Conservation (phyloP, 768 basidiomycete species). For the Termitomyces sp. region DNA sequence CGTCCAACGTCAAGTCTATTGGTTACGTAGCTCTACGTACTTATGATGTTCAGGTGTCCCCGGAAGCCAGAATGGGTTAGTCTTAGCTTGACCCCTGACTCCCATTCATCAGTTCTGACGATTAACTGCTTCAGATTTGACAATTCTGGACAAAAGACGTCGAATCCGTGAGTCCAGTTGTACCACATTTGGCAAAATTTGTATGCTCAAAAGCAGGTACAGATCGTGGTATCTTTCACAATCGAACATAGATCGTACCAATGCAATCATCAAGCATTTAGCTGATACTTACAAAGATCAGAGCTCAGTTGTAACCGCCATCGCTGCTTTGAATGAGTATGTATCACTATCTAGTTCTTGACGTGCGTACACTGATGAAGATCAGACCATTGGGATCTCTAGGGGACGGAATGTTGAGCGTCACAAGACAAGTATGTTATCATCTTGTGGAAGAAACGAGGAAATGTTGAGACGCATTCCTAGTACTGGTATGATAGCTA, state of each 20-base stretch:
- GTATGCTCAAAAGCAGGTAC: slow-evolving; percentile 4
- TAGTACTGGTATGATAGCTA: slow-evolving; percentile 77
- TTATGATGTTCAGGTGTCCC: slow-evolving; percentile 49
- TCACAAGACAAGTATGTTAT: slow-evolving; percentile 37
- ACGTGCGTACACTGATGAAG: neutral
- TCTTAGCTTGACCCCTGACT: slow-evolving; percentile 1
- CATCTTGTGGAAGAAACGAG: neutral
- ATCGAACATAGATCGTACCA: slow-evolving; percentile 64
- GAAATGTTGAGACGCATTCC: slow-evolving; percentile 12
- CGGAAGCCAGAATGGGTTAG: slow-evolving; percentile 80
- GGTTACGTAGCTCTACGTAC: neutral
- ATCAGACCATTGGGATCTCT: slow-evolving; percentile 71
- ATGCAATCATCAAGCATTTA: slow-evolving; percentile 60
- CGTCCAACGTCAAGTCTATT: neutral
- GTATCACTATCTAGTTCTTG: slow-evolving; percentile 10
- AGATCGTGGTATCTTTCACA: slow-evolving; percentile 65
- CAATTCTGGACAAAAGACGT: slow-evolving; percentile 69
- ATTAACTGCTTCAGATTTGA: slow-evolving; percentile 52
- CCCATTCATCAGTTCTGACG: slow-evolving; percentile 3
- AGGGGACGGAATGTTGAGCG: slow-evolving; percentile 46
- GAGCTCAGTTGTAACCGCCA: slow-evolving; percentile 54
- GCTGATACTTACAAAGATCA: slow-evolving; percentile 56
- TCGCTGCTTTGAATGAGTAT: slow-evolving; percentile 80
- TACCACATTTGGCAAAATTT: neutral
- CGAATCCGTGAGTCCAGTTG: slow-evolving; percentile 42